Base-by-base conservation (phyloP, 2,329 filamentous ascomycete species). In the Paecilomyces niveus region DNA sequence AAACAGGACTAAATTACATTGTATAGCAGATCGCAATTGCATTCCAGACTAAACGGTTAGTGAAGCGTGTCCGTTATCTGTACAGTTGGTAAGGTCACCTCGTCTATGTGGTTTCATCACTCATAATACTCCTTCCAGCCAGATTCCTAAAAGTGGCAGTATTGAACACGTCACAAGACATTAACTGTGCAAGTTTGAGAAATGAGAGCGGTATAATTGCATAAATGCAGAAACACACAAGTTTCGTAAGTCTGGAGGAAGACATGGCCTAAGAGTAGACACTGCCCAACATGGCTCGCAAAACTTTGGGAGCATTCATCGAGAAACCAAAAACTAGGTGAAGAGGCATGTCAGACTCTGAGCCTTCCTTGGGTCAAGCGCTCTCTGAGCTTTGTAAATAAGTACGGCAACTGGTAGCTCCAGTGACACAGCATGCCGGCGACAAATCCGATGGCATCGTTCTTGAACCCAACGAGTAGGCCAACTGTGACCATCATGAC, bases 401-500 rank as follows among this genome's bases (percentile, higher is more conserved):
- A 59, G 0, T 13, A 58, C 0, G 77, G 75, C 53, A 77, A 54
- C 58, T 74, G 72, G 65, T 92, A 89, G 0, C 85, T 84, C 75
- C 83, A 87, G 73, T 93, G 85, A 71, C 91, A 95, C 3, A 89
- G 71, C 80, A 96, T 83, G 0, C 93, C 93, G 0, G 88, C 90
- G 13, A 89, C 60, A 67, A 97, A 96, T 0, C 93, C 93, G 5
- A 96, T 83, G 0, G 88, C 92, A 74, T 96, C 92, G 68, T 97
- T 97, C 72, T 86, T 89, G 67, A 96, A 96, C 0, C 90, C 91
- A 54, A 97, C 74, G 57, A 96, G 82, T 2, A 88, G 83, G 0
- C 89, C 92, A 8, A 90, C 85, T 0, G 93, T 97, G 61, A 92
- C 87, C 59, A 96, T 81, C 92, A 97, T 95, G 0, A 96, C 87